Evolutionary conservation across 2,329 filamentous ascomycete genomes (phyloP).

Genomic region (Fusarium succisae): DNA sequence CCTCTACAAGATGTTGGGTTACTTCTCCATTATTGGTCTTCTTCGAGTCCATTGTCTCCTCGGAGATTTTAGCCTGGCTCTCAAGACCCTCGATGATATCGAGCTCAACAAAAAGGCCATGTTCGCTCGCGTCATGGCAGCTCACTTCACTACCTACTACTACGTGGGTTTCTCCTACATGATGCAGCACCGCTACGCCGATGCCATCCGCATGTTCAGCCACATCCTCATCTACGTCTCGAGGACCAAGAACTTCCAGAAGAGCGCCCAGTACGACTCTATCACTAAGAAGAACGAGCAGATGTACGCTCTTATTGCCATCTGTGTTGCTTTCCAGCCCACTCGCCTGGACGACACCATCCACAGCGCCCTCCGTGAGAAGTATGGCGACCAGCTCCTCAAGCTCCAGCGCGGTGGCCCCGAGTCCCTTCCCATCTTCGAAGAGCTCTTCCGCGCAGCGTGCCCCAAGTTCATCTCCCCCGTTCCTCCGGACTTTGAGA

Average conservation of each 20-base stretch:
- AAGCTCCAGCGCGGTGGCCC: constrained; percentile 96
- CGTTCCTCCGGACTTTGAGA: constrained; percentile 96
- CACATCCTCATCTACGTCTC: constrained; percentile 99
- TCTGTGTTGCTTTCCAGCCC: constrained; percentile 98
- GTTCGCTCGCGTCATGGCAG: constrained; percentile 99
- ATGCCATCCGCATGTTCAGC: constrained; percentile 99
- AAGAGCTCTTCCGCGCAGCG: constrained; percentile 97
- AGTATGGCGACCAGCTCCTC: constrained; percentile 98
- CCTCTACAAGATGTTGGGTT: constrained; percentile 97
- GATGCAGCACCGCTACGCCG: constrained; percentile 99
- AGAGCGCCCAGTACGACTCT: constrained; percentile 97
- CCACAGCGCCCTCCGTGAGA: constrained; percentile 96
- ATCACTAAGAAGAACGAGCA: constrained; percentile 99
- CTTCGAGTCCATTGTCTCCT: constrained; percentile 95
- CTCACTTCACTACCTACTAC: constrained; percentile 99
- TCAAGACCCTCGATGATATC: constrained; percentile 99
- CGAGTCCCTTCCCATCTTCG: constrained; percentile 94
- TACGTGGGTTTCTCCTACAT: constrained; percentile 99
- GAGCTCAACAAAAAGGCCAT: constrained; percentile 99
- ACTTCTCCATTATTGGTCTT: constrained; percentile 98
- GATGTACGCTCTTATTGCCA: constrained; percentile 99
- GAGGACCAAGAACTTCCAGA: constrained; percentile 99
- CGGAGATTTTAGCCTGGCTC: constrained; percentile 95
- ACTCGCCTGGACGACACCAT: constrained; percentile 98
- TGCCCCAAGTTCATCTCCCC: constrained; percentile 99